Percentiles rank a stretch among this genome's conserved stretches.
Conservation (phyloP, 2,329 filamentous ascomycete genomes). For the Lasiodiplodia sp. region DNA sequence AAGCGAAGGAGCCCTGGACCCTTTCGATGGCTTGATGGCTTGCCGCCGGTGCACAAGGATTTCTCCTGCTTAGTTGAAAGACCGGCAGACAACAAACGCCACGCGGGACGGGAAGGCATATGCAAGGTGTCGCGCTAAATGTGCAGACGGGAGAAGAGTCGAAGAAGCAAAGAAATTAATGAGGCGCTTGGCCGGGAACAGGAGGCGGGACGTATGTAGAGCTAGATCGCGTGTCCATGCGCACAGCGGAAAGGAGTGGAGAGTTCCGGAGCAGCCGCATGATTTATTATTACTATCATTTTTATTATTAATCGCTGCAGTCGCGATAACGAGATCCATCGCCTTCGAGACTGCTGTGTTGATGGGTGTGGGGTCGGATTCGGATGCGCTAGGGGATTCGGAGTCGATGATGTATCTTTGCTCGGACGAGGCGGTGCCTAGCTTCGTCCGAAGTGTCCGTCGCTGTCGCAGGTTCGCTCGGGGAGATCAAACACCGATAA, state of each 20-base stretch:
- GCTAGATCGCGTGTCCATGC: background rate
- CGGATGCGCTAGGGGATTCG: constrained; percentile 5
- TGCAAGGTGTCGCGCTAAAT: background rate
- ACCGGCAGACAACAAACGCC: background rate
- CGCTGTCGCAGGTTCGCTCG: background rate
- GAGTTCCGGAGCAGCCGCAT: constrained; percentile 6
- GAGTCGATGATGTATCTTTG: background rate
- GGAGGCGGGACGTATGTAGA: background rate
- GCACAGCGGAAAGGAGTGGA: background rate
- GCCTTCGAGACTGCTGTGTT: background rate
- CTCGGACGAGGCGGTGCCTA: background rate
- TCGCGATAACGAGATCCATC: background rate
- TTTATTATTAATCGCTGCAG: background rate
- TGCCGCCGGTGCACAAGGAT: background rate
- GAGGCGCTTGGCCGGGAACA: constrained; percentile 4
- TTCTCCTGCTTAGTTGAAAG: background rate
- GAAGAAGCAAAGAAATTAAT: constrained; percentile 3
- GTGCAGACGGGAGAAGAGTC: background rate
- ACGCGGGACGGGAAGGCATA: constrained; percentile 17
- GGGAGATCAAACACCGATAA: background rate
- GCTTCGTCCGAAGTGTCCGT: background rate
- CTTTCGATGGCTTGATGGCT: background rate
- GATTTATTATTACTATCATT: background rate
- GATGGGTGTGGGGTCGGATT: background rate
- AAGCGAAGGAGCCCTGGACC: background rate